Conservation (phyloP, 140 eudicot species). For the Oenanthe javanica region DNA sequence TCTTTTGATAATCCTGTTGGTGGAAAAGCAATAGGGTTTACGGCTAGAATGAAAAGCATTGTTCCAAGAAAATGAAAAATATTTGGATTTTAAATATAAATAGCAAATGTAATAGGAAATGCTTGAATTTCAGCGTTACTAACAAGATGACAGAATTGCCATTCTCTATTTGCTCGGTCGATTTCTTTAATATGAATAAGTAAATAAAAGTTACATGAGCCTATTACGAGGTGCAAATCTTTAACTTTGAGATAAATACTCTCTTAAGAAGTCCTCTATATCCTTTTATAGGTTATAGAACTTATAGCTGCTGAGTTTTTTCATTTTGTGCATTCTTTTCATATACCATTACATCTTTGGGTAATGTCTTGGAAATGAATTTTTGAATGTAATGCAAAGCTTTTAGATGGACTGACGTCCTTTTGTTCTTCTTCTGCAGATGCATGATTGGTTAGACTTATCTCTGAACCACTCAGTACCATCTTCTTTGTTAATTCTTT, state of each 20-base stretch:
- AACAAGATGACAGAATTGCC: not conserved
- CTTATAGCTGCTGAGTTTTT: not conserved
- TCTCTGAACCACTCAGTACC: constrained; percentile 74
- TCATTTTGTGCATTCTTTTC: not conserved
- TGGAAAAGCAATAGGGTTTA: not conserved
- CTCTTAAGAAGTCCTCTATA: not conserved
- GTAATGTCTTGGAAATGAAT: not conserved
- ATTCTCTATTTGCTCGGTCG: not conserved
- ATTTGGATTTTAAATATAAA: not conserved
- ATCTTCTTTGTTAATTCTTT: constrained; percentile 59
- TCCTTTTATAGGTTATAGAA: not conserved
- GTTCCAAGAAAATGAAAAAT: not conserved
- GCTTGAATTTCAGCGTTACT: not conserved
- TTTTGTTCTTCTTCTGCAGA: constrained; percentile 30
- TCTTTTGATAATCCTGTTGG: not conserved
- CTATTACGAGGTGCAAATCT: not conserved
- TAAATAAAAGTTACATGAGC: not conserved
- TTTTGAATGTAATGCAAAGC: not conserved
- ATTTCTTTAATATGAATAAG: not conserved
- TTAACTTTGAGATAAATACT: not conserved
- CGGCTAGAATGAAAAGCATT: not conserved
- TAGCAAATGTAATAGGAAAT: not conserved
- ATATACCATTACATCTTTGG: not conserved
- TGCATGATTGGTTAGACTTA: constrained; percentile 71
- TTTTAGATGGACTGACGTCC: not conserved